phyloP scores from a whole-genome alignment of 2,329 filamentous ascomycete genomes.

The Xylaria sp. region DNA sequence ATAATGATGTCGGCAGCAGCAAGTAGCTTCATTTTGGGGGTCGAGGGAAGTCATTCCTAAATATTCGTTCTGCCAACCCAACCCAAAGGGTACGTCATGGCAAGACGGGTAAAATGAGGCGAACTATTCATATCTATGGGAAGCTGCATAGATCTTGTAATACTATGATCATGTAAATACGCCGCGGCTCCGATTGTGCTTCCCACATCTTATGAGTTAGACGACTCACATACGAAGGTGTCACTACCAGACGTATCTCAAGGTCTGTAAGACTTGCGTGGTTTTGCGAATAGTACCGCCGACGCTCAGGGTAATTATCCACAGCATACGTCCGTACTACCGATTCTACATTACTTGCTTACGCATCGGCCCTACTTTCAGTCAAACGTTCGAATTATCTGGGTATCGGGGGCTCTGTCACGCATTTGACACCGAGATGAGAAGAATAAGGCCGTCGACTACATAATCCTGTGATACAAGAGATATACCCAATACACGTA shows the following conservation, averaged over 20 bases:
- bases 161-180: background rate
- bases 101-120: background rate
- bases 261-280: constrained; percentile 2
- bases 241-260: background rate
- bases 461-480: background rate
- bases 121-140: constrained; percentile 1
- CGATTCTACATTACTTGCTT: background rate
- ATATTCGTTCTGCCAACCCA: background rate
- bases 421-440: background rate
- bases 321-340: background rate
- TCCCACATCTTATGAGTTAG: background rate
- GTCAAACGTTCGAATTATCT: background rate
- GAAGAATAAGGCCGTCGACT: background rate
- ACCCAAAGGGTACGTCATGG: background rate
- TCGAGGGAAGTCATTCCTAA: background rate
- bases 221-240: background rate
- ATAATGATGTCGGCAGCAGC: background rate
- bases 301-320: background rate
- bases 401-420: background rate
- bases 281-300: background rate
- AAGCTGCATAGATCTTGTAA: constrained; percentile 12
- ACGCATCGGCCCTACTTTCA: background rate
- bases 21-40: too few species aligned
- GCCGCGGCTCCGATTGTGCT: background rate
- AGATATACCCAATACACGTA: background rate